phyloP scores from a whole-genome alignment of 78 protist species.

The Bodo saltans region DNA sequence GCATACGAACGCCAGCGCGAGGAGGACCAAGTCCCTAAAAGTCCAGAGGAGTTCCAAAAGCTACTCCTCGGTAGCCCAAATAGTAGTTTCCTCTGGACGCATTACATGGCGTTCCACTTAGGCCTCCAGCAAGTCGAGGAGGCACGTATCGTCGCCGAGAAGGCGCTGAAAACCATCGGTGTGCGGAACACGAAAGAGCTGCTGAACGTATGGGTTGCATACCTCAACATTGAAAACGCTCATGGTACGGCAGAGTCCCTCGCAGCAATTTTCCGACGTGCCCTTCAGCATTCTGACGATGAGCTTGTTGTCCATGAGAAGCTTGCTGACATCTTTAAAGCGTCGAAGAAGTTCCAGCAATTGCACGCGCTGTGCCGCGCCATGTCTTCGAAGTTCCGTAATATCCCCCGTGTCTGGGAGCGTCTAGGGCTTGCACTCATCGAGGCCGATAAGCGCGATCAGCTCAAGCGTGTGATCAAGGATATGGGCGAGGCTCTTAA shows the following conservation, averaged over 20 bases:
- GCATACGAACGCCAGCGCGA: not conserved
- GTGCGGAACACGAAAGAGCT: slow-evolving; percentile 58
- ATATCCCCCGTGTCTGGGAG: not conserved
- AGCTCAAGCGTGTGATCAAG: not conserved
- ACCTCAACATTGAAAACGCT: slow-evolving; percentile 78
- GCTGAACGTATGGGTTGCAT: slow-evolving; percentile 88
- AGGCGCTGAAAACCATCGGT: slow-evolving; percentile 72
- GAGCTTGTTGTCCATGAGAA: not conserved
- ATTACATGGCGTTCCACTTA: slow-evolving; percentile 79
- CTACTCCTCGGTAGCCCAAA: slow-evolving; percentile 77
- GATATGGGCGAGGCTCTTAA: not conserved
- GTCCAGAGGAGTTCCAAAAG: slow-evolving; percentile 85
- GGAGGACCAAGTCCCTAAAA: slow-evolving; percentile 40
- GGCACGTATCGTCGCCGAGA: slow-evolving; percentile 82
- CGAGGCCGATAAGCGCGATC: not conserved
- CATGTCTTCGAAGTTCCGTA: slow-evolving; percentile 4
- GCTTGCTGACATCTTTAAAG: slow-evolving; percentile 16
- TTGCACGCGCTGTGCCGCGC: not conserved
- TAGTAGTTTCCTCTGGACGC: slow-evolving; percentile 77
- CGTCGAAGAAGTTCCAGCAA: not conserved
- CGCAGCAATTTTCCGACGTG: slow-evolving; percentile 51
- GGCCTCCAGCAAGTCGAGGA: slow-evolving; percentile 59
- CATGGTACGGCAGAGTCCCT: slow-evolving; percentile 67
- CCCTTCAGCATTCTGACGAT: slow-evolving; percentile 55
- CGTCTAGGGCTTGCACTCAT: not conserved